Base-by-base conservation (phyloP, 2,329 filamentous ascomycete genomes). In the Xylaria sp. region DNA sequence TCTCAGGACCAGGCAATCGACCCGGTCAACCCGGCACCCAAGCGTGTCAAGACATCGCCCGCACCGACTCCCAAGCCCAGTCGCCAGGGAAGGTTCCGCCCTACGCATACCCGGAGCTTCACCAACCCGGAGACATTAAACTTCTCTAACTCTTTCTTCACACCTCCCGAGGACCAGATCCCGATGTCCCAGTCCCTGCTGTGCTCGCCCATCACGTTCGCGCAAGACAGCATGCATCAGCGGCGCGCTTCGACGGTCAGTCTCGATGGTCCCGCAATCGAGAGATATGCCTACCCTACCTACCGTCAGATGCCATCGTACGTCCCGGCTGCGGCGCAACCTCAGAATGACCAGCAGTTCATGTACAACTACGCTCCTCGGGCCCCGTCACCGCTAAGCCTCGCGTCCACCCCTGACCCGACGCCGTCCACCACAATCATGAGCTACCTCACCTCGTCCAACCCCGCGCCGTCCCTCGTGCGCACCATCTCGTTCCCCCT, bases 401-500 rank as follows among this genome's bases (percentile, higher is more conserved):
- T 70, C 52, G 68, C 69, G 60, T 68, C 74, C 40, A 71, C 74
- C 17, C 74, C 78, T 41, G 77, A 78, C 58, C 76, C 73, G 53
- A 77, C 72, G 39, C 78, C 76, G 43, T 79, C 84, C 29, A 92
- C 89, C 2, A 92, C 87, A 8, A 79, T 96, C 52, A 78, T 92
- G 64, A 81, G 82, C 58, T 96, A 94, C 73, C 83, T 97, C 44
- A 92, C 89, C 2, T 78, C 82, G 0, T 76, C 89, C 56, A 96
- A 95, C 68, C 92, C 92, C 18, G 87, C 91, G 19, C 89, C 92
- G 17, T 88, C 88, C 39, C 79, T 96, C 29, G 91, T 96, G 37
- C 88, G 88, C 67, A 89, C 88, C 62, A 84, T 93, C 62, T 90
- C 88, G 55, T 87, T 88, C 69, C 86, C 75, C 60, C 78, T 79